Evolutionary conservation across 257 asterid species (phyloP), one percentile per base, ranked within the genome.

Genomic region (Henckelia pumila): DNA sequence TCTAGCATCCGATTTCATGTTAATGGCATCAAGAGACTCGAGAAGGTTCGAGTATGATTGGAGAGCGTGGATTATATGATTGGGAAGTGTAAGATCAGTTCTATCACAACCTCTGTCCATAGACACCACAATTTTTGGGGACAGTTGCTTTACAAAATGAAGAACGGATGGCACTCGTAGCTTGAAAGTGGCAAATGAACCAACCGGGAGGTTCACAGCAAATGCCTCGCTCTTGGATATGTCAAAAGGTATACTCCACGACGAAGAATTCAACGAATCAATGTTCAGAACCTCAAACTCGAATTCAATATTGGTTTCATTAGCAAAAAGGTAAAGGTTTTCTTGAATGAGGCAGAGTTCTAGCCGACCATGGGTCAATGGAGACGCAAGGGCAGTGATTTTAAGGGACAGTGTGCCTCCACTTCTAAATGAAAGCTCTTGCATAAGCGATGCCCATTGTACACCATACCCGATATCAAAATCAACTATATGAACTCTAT

Each of bases 381-480:
- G 78, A 9, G 96, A 85, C 52, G 89, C 91, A 30, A 94, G 79
- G 0, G 91, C 96, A 0, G 98, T 94, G 57, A 94, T 83, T 68
- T 82, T 94, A 44, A 94, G 63, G 0, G 91, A 76, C 7, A 88
- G 88, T 3, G 87, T 74, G 20, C 90, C 95, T 23, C 87, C 87
- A 32, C 73, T 80, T 13, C 86, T 76, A 6, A 87, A 56, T 21
- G 95, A 83, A 23, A 94, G 88, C 83, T 94, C 99, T 81, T 94
- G 97, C 95, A 94, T 91, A n/a, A 94, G 83, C 4, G 99, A 88
- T 56, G 98, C 91, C 99, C 99, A 94, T 53, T 91, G 96, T 32
- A 89, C 92, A 7, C 99, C 99, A 72, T 82, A 85, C 33, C 99
- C 95, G 9, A 91, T 87, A 67, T 94, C 99, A 22, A 94, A 94